phyloP scores from a whole-genome alignment of 352 stramenopile genomes.

The Phytopythium delawarense region DNA sequence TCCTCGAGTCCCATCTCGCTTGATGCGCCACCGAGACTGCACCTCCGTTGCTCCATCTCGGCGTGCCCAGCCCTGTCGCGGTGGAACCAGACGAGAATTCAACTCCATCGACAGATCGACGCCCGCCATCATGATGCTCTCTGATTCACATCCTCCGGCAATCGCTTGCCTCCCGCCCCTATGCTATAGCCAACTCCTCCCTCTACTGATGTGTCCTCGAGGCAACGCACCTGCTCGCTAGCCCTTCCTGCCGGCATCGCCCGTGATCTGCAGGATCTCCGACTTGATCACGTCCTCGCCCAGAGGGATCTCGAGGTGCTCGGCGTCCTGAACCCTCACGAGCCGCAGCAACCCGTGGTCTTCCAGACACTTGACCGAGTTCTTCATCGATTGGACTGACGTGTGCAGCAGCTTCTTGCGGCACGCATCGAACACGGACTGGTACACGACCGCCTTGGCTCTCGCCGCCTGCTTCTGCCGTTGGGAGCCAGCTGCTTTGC shows the following conservation, averaged over 20 bases:
- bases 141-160: too few species aligned
- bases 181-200: not conserved
- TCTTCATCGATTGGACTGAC: conserved; percentile 52
- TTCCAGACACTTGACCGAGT: conserved; percentile 56
- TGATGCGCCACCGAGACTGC: not conserved
- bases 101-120: not conserved
- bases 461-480: conserved; percentile 5
- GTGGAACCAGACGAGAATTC: not conserved
- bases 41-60: not conserved
- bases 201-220: not conserved
- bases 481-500: not conserved
- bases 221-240: not conserved
- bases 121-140: not conserved
- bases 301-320: conserved; percentile 51
- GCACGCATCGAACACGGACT: conserved; percentile 45
- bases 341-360: conserved; percentile 49
- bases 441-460: conserved; percentile 26
- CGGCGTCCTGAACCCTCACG: conserved; percentile 27
- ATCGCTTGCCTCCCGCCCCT: too few species aligned
- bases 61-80: not conserved
- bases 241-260: not conserved
- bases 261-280: conserved; percentile 31
- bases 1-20: not conserved
- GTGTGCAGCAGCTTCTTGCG: conserved; percentile 48
- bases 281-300: conserved; percentile 30